Percentiles rank a stretch among this genome's conserved stretches.
Evolutionary conservation across 148 eudicot genomes (phyloP).

Genomic region (Cornus controversa): DNA sequence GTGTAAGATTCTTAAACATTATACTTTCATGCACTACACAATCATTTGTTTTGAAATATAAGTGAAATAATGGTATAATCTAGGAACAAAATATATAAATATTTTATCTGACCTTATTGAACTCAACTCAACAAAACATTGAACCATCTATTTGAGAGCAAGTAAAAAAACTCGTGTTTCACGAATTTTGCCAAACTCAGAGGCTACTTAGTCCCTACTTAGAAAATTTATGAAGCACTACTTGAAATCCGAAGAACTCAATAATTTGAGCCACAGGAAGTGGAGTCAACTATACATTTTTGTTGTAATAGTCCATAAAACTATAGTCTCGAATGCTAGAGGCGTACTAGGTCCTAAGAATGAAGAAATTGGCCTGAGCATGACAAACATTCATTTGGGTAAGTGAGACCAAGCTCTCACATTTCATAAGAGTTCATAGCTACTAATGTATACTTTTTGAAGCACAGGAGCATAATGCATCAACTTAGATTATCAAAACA

Average conservation of each 20-base stretch:
- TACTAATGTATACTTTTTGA: neutral
- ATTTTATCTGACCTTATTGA: too few relatives aligned
- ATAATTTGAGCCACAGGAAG: neutral
- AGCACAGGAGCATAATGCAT: neutral
- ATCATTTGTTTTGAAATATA: too few relatives aligned
- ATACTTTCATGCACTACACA: too few relatives aligned
- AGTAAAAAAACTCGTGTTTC: too few relatives aligned
- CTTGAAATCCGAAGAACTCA: neutral
- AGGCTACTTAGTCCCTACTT: neutral
- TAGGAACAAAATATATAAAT: too few relatives aligned
- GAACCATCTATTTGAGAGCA: too few relatives aligned
- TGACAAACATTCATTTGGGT: neutral
- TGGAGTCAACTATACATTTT: neutral
- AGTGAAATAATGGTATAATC: too few relatives aligned
- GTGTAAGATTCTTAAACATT: too few relatives aligned
- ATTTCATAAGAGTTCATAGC: neutral
- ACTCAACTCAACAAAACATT: too few relatives aligned
- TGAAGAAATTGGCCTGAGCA: neutral
- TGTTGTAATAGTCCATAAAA: neutral
- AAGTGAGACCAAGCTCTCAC: neutral
- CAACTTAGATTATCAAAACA: neutral
- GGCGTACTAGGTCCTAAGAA: neutral
- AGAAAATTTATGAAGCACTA: too few relatives aligned
- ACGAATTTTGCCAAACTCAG: neutral
- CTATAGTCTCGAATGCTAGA: neutral